These are phyloP conservation scores for Cercospora sesami DNA, from an alignment of 2,329 filamentous ascomycete species.

Conservation along the genomic window DNA sequence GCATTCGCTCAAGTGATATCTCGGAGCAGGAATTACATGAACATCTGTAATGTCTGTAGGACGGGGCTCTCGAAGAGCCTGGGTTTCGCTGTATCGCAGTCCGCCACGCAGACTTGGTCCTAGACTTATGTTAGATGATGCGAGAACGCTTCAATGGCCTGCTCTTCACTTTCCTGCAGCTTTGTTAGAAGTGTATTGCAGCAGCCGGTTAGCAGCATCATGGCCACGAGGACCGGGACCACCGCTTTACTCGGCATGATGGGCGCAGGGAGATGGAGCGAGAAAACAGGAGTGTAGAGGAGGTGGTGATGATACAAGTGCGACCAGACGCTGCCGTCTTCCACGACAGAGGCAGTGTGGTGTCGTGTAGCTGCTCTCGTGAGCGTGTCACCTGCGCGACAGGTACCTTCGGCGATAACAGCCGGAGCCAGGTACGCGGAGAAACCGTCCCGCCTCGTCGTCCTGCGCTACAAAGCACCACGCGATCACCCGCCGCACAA, in stretches of 20 bases:
- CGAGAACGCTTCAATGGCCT: not conserved
- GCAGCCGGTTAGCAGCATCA: constrained; percentile 95
- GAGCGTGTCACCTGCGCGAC: constrained; percentile 16
- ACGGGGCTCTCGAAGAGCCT: constrained; percentile 89
- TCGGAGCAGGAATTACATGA: constrained; percentile 53
- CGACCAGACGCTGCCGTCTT: not conserved
- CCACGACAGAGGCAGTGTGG: not conserved
- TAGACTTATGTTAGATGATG: constrained; percentile 53
- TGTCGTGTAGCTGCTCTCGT: constrained; percentile 11
- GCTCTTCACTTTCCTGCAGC: constrained; percentile 17
- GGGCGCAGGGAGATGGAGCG: not conserved
- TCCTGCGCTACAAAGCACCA: not conserved
- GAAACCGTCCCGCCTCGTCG: not conserved
- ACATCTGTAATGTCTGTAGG: constrained; percentile 96
- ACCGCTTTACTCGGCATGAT: constrained; percentile 63
- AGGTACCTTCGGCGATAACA: not conserved
- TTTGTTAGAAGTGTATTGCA: constrained; percentile 98
- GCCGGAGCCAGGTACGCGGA: not conserved
- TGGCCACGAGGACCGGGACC: constrained; percentile 82
- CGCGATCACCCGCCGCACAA: not conserved
- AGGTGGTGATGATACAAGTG: not conserved
- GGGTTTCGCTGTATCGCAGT: constrained; percentile 74
- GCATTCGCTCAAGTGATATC: not conserved
- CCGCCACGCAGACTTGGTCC: constrained; percentile 95
- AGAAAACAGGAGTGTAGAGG: not conserved